phyloP scores from a whole-genome alignment of 208 protist genomes.

The Vickermania spadyakhi region DNA sequence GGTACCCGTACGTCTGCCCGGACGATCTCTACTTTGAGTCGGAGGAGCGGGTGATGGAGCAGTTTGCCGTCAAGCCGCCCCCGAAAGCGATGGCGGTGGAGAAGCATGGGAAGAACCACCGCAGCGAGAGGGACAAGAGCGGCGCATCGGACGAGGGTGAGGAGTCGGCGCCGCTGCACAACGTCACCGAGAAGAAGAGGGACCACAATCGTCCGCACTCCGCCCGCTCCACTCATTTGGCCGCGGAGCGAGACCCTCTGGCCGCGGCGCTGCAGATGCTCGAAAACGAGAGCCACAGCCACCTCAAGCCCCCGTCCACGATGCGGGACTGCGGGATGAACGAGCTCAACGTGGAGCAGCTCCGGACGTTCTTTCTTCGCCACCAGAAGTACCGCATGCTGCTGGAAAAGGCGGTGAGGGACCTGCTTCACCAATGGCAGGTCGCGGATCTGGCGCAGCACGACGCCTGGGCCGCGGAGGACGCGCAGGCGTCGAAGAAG shows the following conservation, averaged over 20 bases:
- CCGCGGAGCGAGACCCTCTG: background rate
- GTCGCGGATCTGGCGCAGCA: conserved; percentile 28
- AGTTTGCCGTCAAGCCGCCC: background rate
- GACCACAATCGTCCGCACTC: background rate
- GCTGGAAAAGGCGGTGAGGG: conserved; percentile 26
- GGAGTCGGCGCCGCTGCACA: background rate
- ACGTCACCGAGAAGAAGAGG: background rate
- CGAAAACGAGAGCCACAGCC: background rate
- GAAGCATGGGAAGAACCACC: background rate
- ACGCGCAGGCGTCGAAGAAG: conserved; percentile 27
- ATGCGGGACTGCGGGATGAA: conserved; percentile 9
- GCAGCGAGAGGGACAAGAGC: conserved; percentile 12
- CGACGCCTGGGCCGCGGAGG: conserved; percentile 41
- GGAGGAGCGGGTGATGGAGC: conserved; percentile 9
- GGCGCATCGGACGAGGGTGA: conserved; percentile 8
- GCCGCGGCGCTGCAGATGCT: background rate
- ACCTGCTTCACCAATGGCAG: conserved; percentile 20
- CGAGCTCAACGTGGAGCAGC: conserved; percentile 53
- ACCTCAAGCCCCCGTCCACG: conserved; percentile 1
- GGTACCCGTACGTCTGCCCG: conserved; percentile 48
- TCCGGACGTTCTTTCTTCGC: conserved; percentile 52
- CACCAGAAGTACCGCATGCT: conserved; percentile 45
- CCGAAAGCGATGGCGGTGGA: background rate
- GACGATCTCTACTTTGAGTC: conserved; percentile 38
- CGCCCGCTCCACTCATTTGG: background rate